Evolutionary conservation across 1,284 basidiomycete species (phyloP).

Genomic region (Ustilago curta): DNA sequence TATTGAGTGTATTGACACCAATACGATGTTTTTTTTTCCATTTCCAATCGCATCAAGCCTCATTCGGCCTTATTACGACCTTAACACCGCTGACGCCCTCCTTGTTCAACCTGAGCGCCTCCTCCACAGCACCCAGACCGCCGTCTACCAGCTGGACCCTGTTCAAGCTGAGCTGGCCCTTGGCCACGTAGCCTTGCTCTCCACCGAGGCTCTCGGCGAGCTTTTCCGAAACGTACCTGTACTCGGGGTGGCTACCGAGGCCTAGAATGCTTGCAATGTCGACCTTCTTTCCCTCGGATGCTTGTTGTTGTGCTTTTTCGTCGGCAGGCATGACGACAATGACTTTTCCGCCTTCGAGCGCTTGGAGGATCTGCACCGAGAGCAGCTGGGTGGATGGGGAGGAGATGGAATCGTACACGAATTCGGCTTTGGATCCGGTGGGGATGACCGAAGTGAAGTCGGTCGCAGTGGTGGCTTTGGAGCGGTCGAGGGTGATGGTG

Average conservation of each 20-base stretch:
- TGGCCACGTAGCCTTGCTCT: conserved; percentile 50
- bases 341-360: conserved; percentile 28
- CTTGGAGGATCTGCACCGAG: conserved; percentile 50
- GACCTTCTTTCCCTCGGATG: conserved; percentile 8
- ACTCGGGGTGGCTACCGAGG: conserved; percentile 26
- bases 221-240: conserved; percentile 34
- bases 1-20: not conserved
- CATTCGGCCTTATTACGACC: conserved; percentile 48
- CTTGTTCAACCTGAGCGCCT: conserved; percentile 52
- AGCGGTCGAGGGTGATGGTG: conserved; percentile 42
- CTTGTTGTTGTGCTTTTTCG: conserved; percentile 13
- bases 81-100: conserved; percentile 55
- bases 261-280: conserved; percentile 28
- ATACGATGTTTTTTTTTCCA: not conserved
- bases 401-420: conserved; percentile 56
- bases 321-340: conserved; percentile 35
- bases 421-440: conserved; percentile 4
- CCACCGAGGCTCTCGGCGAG: conserved; percentile 48
- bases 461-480: conserved; percentile 15
- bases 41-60: conserved; percentile 10
- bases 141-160: conserved; percentile 42
- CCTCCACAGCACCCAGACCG: conserved; percentile 41
- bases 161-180: conserved; percentile 44
- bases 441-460: conserved; percentile 30
- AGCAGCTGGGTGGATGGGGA: conserved; percentile 39